Conservation (phyloP, 2,329 filamentous ascomycete genomes). For the Calonectria hawksworthii region DNA sequence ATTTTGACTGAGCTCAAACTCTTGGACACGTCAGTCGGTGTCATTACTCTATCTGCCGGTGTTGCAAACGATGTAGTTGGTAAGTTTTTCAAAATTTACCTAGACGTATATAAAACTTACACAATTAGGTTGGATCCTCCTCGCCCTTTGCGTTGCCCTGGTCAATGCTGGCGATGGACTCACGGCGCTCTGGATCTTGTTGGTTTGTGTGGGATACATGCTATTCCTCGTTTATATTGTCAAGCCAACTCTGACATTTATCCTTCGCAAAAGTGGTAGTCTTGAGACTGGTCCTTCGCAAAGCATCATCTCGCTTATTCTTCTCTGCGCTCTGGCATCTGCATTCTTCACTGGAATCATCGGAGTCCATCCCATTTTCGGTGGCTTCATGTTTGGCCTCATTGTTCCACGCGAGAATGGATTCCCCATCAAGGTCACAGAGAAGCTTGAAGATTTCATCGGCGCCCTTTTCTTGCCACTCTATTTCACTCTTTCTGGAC, state of each 20-base stretch:
- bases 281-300: conserved; percentile 90
- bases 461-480: conserved; percentile 86
- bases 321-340: conserved; percentile 82
- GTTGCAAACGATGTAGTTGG: conserved; percentile 83
- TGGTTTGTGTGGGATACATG: conserved; percentile 81
- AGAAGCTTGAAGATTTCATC: conserved; percentile 94
- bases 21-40: conserved; percentile 83
- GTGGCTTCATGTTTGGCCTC: conserved; percentile 87
- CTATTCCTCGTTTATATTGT: conserved; percentile 81
- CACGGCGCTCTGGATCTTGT: conserved; percentile 85
- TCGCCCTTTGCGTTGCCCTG: conserved; percentile 93
- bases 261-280: conserved; percentile 79
- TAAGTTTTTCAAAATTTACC: neutral
- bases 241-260: conserved; percentile 80
- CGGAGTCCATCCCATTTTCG: conserved; percentile 93
- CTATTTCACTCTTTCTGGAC: conserved; percentile 91
- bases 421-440: conserved; percentile 89
- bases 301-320: conserved; percentile 82
- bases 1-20: conserved; percentile 92
- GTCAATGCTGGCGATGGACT: conserved; percentile 89
- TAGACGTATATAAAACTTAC: neutral
- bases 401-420: conserved; percentile 91
- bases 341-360: conserved; percentile 89
- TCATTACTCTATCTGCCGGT: conserved; percentile 89
- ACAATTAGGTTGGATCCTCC: conserved; percentile 77